phyloP scores from a whole-genome alignment of 2,329 filamentous ascomycete genomes.

The Diaporthe caulivora region DNA sequence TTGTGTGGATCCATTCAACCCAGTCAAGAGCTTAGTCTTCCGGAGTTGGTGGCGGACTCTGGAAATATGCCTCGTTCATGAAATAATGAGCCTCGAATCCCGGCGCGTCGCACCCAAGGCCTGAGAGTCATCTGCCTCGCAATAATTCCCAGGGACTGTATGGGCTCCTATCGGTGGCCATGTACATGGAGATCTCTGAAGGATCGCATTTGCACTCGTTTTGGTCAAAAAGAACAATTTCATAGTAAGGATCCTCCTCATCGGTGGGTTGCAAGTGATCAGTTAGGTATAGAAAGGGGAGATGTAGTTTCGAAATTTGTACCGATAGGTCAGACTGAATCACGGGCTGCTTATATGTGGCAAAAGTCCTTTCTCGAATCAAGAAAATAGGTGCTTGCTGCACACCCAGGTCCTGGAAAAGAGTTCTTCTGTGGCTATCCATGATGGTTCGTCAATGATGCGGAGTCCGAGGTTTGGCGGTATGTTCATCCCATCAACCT shows the following conservation, averaged over 20 bases:
- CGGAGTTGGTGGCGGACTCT: slow-evolving; percentile 13
- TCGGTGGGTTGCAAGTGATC: background rate
- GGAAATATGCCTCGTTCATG: slow-evolving; percentile 39
- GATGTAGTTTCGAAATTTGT: slow-evolving; percentile 35
- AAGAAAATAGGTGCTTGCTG: background rate
- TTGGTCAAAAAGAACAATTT: background rate
- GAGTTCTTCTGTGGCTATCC: slow-evolving; percentile 7
- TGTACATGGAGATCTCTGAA: background rate
- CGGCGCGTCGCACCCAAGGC: slow-evolving; percentile 36
- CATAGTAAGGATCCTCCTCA: background rate
- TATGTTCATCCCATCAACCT: slow-evolving; percentile 37
- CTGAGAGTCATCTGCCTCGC: background rate
- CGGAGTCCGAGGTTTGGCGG: slow-evolving; percentile 38
- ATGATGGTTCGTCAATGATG: slow-evolving; percentile 34
- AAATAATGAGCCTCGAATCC: slow-evolving; percentile 26
- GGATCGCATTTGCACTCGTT: background rate
- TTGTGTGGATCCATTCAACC: slow-evolving; percentile 36
- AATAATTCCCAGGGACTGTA: slow-evolving; percentile 41
- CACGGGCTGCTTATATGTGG: slow-evolving; percentile 29
- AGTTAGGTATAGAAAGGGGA: slow-evolving; percentile 43
- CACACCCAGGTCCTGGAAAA: slow-evolving; percentile 33
- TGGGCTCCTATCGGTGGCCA: background rate
- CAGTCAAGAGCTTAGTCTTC: background rate
- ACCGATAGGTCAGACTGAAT: background rate
- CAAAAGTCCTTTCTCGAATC: slow-evolving; percentile 36